Evolutionary conservation across 179 eudicot genomes (phyloP), one percentile per base, ranked within the genome.

Genomic region (Beta corolliflora): DNA sequence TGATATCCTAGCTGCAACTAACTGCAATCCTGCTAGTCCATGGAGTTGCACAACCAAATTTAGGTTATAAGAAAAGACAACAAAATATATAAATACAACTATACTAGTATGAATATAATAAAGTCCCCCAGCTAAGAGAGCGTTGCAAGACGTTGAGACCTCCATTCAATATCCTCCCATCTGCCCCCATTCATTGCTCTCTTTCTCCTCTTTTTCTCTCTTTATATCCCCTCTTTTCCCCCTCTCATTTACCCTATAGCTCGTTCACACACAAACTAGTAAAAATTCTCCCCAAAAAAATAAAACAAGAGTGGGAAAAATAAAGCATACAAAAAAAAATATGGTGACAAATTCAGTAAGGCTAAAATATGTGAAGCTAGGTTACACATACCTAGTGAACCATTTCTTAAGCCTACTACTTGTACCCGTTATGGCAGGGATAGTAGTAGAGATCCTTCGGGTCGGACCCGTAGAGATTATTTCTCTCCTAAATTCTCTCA

Each of bases 331-430:
- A 13, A 54, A 10, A 44, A 16, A 75, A 19, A 81, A 21, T 5
- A 79, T 72, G 79, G 79, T n/a, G 19, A 48, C 56, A 59, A 59
- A 60, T 55, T 87, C 94, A 0, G 85, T 87, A 12, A 90, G 79
- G 85, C 88, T 89, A 52, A 93, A 92, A 81, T 86, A 88, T 61
- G 89, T 90, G 0, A 93, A 91, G 52, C 89, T 89, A 63, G 91
- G 92, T 11, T 92, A 92, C 82, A 88, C 90, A 21, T 90, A 90
- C 86, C 84, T 93, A 13, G 92, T 90, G 8, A 90, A 93, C 85
- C 77, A 90, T 86, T 71, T 93, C 78, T 63, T 92, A 31, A 75
- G 86, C 44, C 68, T 93, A 48, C 9, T 89, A 1, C 84, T 90
- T 54, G 23, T 89, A 16, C 89, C 95, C 8, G 73, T 87, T 19